These are phyloP conservation scores for Sarcodon sp. DNA, from an alignment of 768 basidiomycete genomes.

Conservation along the genomic window DNA sequence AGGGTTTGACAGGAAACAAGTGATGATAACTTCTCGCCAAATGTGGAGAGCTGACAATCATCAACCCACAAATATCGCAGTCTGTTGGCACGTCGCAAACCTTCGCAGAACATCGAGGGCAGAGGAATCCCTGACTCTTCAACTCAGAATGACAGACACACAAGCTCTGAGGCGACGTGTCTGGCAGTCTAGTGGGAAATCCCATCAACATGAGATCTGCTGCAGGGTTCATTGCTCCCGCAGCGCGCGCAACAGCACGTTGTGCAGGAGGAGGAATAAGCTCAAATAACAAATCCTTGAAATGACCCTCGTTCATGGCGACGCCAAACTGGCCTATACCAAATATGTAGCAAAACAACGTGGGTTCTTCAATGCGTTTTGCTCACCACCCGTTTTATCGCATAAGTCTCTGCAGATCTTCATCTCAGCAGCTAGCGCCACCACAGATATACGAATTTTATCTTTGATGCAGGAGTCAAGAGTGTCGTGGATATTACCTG, in stretches of 20 bases:
- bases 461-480: slow-evolving; percentile 74
- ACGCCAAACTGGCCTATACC: slow-evolving; percentile 76
- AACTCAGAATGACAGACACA: slow-evolving; percentile 93
- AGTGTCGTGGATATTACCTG: slow-evolving; percentile 91
- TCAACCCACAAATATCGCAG: slow-evolving; percentile 92
- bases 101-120: slow-evolving; percentile 86
- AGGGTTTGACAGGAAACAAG: slow-evolving; percentile 87
- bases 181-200: slow-evolving; percentile 86
- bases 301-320: slow-evolving; percentile 97
- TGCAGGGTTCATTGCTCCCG: slow-evolving; percentile 40
- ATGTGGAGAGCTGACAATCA: slow-evolving; percentile 97
- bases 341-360: background rate
- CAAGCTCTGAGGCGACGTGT: slow-evolving; percentile 67
- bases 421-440: slow-evolving; percentile 95
- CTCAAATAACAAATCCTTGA: slow-evolving; percentile 92
- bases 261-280: slow-evolving; percentile 91
- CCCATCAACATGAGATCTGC: slow-evolving; percentile 99
- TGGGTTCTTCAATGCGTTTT: background rate
- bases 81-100: slow-evolving; percentile 98
- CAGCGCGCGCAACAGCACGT: slow-evolving; percentile 34
- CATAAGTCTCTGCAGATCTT: slow-evolving; percentile 91
- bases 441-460: slow-evolving; percentile 84
- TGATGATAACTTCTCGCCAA: slow-evolving; percentile 93
- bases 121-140: slow-evolving; percentile 88
- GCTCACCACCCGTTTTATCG: slow-evolving; percentile 82